These are phyloP conservation scores for Myriosclerotinia duriaeana DNA, from an alignment of 2,329 filamentous ascomycete genomes.

Conservation along the genomic window DNA sequence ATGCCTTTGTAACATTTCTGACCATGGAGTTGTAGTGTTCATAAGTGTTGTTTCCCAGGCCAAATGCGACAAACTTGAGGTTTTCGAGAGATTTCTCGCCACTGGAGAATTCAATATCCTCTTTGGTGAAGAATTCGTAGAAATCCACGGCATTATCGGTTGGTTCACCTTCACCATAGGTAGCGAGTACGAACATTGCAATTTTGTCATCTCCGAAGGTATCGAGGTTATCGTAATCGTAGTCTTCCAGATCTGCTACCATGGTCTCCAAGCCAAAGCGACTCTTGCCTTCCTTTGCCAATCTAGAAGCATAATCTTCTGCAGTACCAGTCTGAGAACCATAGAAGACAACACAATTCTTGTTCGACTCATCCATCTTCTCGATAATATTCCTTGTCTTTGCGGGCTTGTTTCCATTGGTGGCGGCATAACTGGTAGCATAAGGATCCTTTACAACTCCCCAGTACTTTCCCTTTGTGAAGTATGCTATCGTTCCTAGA, in stretches of 20 bases:
- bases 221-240: slow-evolving; percentile 94
- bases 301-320: slow-evolving; percentile 93
- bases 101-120: slow-evolving; percentile 77
- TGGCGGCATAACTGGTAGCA: slow-evolving; percentile 68
- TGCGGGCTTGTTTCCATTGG: slow-evolving; percentile 69
- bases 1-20: slow-evolving; percentile 78
- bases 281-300: slow-evolving; percentile 96
- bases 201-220: slow-evolving; percentile 85
- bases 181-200: slow-evolving; percentile 92
- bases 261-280: slow-evolving; percentile 96
- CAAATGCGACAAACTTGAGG: slow-evolving; percentile 92
- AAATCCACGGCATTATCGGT: slow-evolving; percentile 99
- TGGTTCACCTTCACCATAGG: slow-evolving; percentile 96
- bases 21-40: slow-evolving; percentile 99
- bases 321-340: slow-evolving; percentile 98
- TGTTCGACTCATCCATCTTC: slow-evolving; percentile 92
- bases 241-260: slow-evolving; percentile 97
- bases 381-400: slow-evolving; percentile 91
- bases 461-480: slow-evolving; percentile 97
- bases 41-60: slow-evolving; percentile 98
- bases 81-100: slow-evolving; percentile 72
- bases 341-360: slow-evolving; percentile 98
- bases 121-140: slow-evolving; percentile 88
- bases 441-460: slow-evolving; percentile 86
- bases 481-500: slow-evolving; percentile 86